A percentile compares a stretch with the other conserved stretches of the same genome.
These are phyloP conservation scores for Colletotrichum tanaceti DNA, from an alignment of 2,329 filamentous ascomycete genomes.

Conservation along the genomic window DNA sequence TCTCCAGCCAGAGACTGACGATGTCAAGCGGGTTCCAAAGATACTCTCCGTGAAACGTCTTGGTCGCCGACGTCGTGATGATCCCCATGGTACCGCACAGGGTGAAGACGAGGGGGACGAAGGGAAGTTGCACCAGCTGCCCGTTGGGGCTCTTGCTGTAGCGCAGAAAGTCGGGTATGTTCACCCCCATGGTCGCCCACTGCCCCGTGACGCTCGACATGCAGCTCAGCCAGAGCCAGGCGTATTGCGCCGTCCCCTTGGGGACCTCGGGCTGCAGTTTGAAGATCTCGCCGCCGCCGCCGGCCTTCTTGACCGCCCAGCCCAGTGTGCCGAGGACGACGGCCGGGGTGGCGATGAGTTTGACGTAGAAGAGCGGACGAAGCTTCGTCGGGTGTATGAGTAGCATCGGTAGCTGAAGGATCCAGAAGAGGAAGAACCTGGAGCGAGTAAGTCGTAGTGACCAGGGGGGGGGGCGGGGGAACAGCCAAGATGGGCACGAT, in stretches of 20 bases:
- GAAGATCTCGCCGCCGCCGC: constrained; percentile 42
- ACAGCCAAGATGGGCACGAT: too few relatives aligned
- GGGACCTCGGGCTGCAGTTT: constrained; percentile 28
- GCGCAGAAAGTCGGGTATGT: constrained; percentile 61
- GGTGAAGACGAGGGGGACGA: constrained; percentile 60
- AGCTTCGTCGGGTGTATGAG: constrained; percentile 67
- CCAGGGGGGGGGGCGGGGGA: not conserved
- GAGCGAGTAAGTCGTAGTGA: not conserved
- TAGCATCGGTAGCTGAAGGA: constrained; percentile 64
- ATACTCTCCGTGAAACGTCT: constrained; percentile 55
- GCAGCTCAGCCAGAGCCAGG: constrained; percentile 40
- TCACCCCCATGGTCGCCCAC: constrained; percentile 50
- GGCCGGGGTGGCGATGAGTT: constrained; percentile 49
- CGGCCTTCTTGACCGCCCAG: constrained; percentile 36
- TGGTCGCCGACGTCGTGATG: constrained; percentile 64
- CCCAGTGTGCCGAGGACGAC: constrained; percentile 42
- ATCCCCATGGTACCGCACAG: constrained; percentile 62
- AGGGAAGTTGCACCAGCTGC: constrained; percentile 46
- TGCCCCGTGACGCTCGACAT: constrained; percentile 37
- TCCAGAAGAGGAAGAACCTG: constrained; percentile 70
- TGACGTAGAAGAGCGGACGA: constrained; percentile 65
- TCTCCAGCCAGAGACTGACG: constrained; percentile 54
- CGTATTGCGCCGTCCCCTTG: constrained; percentile 30
- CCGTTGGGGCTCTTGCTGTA: constrained; percentile 46
- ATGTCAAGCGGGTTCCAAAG: constrained; percentile 64